phyloP scores from a whole-genome alignment of 345 rosid species.

The Eucalyptus brandiana region DNA sequence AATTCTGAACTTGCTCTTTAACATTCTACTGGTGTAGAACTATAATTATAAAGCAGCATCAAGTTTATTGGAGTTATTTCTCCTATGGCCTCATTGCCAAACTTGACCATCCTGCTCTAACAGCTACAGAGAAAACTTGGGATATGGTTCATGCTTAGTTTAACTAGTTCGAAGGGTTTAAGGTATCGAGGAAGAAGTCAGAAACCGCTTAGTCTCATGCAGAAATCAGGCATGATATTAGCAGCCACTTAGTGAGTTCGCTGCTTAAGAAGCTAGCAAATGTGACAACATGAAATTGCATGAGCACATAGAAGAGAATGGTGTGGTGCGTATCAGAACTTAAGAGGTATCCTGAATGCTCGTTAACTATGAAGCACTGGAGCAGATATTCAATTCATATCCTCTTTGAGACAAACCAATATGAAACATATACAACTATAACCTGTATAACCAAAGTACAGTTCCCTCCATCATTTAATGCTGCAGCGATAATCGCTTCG shows the following conservation, averaged over 20 bases:
- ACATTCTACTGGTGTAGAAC: not conserved
- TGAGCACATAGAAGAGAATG: not conserved
- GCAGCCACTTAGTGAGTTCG: not conserved
- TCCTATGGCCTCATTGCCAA: not conserved
- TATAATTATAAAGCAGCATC: not conserved
- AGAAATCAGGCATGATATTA: not conserved
- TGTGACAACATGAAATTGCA: not conserved
- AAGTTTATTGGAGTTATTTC: not conserved
- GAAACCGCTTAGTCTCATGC: not conserved
- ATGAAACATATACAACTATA: not conserved
- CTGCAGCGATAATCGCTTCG: not conserved
- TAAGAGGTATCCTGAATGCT: not conserved
- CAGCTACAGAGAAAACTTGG: not conserved
- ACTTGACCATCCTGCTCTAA: not conserved
- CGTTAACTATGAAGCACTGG: not conserved
- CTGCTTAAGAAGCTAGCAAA: not conserved
- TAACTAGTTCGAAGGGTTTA: not conserved
- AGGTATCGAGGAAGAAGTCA: not conserved
- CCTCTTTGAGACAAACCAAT: not conserved
- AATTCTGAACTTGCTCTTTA: not conserved
- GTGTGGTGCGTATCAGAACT: not conserved
- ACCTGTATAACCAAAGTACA: not conserved
- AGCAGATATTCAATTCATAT: not conserved
- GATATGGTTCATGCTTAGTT: not conserved
- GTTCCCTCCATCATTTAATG: not conserved